Evolutionary conservation across 2,329 filamentous ascomycete genomes (phyloP).

Genomic region (Atkinsonella hypoxylon): DNA sequence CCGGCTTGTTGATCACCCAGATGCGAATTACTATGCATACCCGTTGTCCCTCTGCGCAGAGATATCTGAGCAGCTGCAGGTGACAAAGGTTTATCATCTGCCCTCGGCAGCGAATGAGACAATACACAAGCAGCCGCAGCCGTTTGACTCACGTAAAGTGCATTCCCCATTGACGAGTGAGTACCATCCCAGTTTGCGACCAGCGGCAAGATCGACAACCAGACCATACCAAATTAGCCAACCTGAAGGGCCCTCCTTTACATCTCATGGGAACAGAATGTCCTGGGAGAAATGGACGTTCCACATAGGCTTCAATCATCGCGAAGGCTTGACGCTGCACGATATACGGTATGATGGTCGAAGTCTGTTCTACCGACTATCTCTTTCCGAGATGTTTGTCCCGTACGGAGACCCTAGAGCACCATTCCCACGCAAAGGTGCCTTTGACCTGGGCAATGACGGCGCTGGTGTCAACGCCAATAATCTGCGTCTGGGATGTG

Average conservation of each 20-base stretch:
- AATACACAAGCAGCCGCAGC: too few relatives aligned
- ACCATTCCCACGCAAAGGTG: slow-evolving; percentile 41
- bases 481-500: slow-evolving; percentile 53
- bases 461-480: slow-evolving; percentile 53
- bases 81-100: too few relatives aligned
- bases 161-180: slow-evolving; percentile 14
- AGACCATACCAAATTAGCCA: slow-evolving; percentile 53
- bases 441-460: slow-evolving; percentile 61
- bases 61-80: not conserved
- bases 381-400: slow-evolving; percentile 21
- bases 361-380: slow-evolving; percentile 39
- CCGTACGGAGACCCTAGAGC: slow-evolving; percentile 48
- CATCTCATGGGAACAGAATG: slow-evolving; percentile 33
- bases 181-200: slow-evolving; percentile 20
- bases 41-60: slow-evolving; percentile 33
- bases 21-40: slow-evolving; percentile 45
- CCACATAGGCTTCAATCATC: slow-evolving; percentile 55
- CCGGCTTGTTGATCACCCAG: slow-evolving; percentile 23
- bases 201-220: not conserved
- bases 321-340: slow-evolving; percentile 58
- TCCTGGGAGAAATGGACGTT: slow-evolving; percentile 59
- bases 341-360: slow-evolving; percentile 55
- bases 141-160: too few relatives aligned
- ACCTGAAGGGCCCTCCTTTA: slow-evolving; percentile 55
- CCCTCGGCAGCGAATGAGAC: too few relatives aligned